These are phyloP conservation scores for Thelonectria olida DNA, from an alignment of 2,329 filamentous ascomycete genomes.

Conservation along the genomic window DNA sequence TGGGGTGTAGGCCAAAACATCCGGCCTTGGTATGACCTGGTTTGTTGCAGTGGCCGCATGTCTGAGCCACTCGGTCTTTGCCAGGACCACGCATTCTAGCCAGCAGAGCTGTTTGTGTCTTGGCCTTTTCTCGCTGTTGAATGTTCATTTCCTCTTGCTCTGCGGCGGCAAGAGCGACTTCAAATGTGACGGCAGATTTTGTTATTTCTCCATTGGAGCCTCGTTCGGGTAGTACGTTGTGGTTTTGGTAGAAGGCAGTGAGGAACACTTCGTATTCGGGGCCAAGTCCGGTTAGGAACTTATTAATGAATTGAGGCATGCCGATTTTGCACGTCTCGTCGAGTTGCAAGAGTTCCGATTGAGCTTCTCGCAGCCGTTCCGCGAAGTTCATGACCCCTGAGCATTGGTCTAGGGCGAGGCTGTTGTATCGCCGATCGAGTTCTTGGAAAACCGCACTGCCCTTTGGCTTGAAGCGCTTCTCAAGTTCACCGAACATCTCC, in stretches of 20 bases:
- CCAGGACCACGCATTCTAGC: not conserved
- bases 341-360: slow-evolving; percentile 1
- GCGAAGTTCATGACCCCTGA: not conserved
- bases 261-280: not conserved
- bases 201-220: not conserved
- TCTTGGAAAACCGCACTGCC: not conserved
- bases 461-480: not conserved
- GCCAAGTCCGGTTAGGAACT: slow-evolving; percentile 1
- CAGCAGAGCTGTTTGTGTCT: not conserved
- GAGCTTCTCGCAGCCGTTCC: not conserved
- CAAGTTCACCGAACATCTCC: not conserved
- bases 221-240: no score
- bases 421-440: not conserved
- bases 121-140: not conserved
- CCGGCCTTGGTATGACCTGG: not conserved
- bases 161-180: not conserved
- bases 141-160: not conserved
- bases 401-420: not conserved
- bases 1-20: not conserved
- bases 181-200: not conserved
- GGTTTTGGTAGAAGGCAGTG: no score
- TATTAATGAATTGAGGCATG: not conserved
- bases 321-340: not conserved
- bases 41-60: not conserved
- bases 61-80: not conserved